Conservation (phyloP, 2,329 filamentous ascomycete genomes). For the Cryphonectria naterciae region DNA sequence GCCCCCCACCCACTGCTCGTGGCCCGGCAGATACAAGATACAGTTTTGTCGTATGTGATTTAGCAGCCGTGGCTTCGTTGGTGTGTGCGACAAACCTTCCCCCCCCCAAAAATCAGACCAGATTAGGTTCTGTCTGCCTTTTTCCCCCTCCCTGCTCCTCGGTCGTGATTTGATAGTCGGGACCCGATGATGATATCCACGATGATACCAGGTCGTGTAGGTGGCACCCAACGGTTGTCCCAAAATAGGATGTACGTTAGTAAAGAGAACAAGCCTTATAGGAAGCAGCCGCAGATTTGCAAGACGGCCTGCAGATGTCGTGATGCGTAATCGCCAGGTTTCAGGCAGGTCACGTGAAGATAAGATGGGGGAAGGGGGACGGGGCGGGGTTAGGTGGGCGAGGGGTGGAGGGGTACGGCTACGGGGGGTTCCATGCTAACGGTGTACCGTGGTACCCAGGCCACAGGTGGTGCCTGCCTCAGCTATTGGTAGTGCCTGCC, state of each 20-base stretch:
- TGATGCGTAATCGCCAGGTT: slow-evolving; percentile 19
- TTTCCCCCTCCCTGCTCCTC: neutral
- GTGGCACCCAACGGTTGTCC: neutral
- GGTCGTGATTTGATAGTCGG: slow-evolving; percentile 25
- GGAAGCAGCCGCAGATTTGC: slow-evolving; percentile 19
- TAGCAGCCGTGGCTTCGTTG: neutral
- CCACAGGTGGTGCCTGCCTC: no score
- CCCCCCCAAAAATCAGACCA: neutral
- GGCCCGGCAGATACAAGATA: neutral
- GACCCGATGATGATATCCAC: slow-evolving; percentile 13
- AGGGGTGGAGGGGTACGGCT: no score
- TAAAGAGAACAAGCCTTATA: neutral
- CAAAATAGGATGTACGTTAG: neutral
- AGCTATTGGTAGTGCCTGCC: no score
- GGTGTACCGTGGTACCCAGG: no score
- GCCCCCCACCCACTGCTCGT: neutral
- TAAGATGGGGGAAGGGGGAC: slow-evolving; percentile 10
- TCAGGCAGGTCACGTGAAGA: slow-evolving; percentile 26
- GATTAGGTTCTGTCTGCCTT: neutral
- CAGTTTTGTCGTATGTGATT: neutral
- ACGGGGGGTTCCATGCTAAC: no score
- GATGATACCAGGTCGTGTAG: neutral
- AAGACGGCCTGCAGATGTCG: slow-evolving; percentile 20
- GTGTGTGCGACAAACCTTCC: neutral
- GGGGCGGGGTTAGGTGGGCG: no score